These are phyloP conservation scores for Monarda citriodora DNA, from an alignment of 305 asterid genomes.

Conservation along the genomic window DNA sequence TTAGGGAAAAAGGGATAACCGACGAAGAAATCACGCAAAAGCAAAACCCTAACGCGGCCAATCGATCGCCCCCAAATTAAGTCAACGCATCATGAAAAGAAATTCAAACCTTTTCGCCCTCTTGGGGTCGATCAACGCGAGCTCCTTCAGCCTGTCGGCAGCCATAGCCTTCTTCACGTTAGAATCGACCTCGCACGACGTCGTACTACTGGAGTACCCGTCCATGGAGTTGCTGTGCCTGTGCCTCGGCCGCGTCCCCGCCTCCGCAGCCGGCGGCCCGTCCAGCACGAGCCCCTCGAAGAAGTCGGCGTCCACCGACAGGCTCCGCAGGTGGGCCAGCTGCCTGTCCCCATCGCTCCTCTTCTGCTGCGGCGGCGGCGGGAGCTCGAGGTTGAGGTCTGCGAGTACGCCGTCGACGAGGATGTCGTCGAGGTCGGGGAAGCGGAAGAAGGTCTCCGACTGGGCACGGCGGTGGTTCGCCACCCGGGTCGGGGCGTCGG, in stretches of 20 bases:
- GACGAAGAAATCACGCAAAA: not conserved
- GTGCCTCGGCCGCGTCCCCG: constrained; percentile 42
- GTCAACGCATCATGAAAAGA: constrained; percentile 16
- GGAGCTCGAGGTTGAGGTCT: constrained; percentile 45
- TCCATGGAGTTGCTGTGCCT: constrained; percentile 86
- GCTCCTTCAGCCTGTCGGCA: constrained; percentile 78
- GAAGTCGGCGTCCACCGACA: constrained; percentile 88
- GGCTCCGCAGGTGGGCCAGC: constrained; percentile 58
- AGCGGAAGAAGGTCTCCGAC: constrained; percentile 87
- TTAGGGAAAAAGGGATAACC: not conserved
- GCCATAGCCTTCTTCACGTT: constrained; percentile 64
- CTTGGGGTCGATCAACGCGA: constrained; percentile 91
- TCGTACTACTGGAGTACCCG: constrained; percentile 60
- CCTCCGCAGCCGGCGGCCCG: constrained; percentile 39
- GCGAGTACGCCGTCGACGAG: constrained; percentile 66
- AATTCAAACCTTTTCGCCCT: constrained; percentile 84
- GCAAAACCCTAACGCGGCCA: not conserved
- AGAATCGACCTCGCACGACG: constrained; percentile 79
- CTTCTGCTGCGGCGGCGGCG: constrained; percentile 30
- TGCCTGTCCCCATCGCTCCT: constrained; percentile 26
- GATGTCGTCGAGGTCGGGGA: constrained; percentile 82
- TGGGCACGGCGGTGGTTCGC: constrained; percentile 92
- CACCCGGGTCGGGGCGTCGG: constrained; percentile 68
- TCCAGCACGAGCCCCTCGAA: constrained; percentile 74
- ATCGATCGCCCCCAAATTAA: constrained; percentile 4